Conservation (phyloP, 352 stramenopile genomes). For the Globisporangium okanoganense region DNA sequence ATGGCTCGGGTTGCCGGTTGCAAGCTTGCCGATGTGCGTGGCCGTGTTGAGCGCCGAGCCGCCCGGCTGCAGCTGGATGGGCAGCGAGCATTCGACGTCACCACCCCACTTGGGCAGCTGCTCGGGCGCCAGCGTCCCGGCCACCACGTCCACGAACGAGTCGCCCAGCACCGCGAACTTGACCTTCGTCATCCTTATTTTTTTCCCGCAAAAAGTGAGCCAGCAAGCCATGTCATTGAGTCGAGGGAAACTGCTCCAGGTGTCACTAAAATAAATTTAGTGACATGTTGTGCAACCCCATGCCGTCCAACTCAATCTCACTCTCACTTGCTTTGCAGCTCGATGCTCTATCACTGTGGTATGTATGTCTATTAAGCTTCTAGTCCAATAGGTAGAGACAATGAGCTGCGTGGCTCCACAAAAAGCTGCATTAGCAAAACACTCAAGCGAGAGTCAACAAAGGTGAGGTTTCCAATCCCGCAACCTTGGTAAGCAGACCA, state of each 20-base stretch:
- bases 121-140: conserved; percentile 51
- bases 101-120: conserved; percentile 77
- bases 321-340: no score
- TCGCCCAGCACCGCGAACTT: conserved; percentile 61
- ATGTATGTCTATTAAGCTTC: background rate
- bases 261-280: no score
- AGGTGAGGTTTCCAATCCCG: background rate
- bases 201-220: background rate
- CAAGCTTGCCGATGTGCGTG: conserved; percentile 69
- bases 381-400: background rate
- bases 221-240: no score
- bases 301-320: no score
- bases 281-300: no score
- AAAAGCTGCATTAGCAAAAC: background rate
- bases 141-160: conserved; percentile 77
- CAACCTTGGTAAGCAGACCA: background rate
- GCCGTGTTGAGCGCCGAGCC: conserved; percentile 84
- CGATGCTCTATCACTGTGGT: background rate
- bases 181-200: conserved; percentile 23
- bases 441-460: background rate
- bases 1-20: conserved; percentile 18
- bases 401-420: background rate
- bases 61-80: conserved; percentile 74
- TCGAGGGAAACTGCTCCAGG: no score
- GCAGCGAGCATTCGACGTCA: conserved; percentile 61